phyloP scores from a whole-genome alignment of 495 filamentous ascomycete species.

The Trichoderma gamsii region DNA sequence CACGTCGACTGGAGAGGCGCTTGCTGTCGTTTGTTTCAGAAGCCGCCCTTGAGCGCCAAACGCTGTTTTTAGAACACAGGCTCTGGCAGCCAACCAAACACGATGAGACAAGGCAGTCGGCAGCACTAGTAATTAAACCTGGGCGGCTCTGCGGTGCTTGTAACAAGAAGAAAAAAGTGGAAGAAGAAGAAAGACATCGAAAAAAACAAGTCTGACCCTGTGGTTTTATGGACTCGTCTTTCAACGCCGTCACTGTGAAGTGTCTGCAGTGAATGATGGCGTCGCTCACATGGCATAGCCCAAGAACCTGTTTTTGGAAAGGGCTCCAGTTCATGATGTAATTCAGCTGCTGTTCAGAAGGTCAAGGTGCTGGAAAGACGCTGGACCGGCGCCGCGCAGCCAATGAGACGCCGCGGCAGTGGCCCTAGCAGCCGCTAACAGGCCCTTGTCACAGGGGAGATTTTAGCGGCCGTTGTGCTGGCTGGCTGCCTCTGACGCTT shows the following conservation, averaged over 20 bases:
- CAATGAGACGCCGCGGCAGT: neutral
- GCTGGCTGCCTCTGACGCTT: conserved; percentile 13
- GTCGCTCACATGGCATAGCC: neutral
- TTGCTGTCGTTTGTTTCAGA: conserved; percentile 15
- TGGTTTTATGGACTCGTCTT: neutral
- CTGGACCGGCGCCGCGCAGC: neutral
- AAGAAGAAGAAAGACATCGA: neutral
- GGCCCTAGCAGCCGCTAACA: neutral
- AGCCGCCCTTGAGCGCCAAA: neutral
- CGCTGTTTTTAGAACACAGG: neutral
- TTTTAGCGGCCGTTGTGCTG: neutral
- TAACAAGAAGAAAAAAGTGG: neutral
- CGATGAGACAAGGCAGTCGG: neutral
- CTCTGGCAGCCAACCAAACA: conserved; percentile 6
- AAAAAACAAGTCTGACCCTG: neutral
- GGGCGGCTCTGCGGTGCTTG: neutral
- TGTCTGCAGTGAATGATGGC: neutral
- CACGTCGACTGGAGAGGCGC: conserved; percentile 5
- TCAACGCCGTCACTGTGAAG: neutral
- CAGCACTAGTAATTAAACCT: neutral
- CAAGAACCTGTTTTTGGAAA: conserved; percentile 6
- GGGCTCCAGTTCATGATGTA: conserved; percentile 1
- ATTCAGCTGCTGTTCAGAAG: neutral
- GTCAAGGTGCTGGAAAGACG: neutral
- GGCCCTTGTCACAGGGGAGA: neutral